A percentile compares a stretch with the other conserved stretches of the same genome.
These are phyloP conservation scores for Coemansia sp. DNA, from an alignment of 192 early-diverging fungal genomes.

Conservation along the genomic window DNA sequence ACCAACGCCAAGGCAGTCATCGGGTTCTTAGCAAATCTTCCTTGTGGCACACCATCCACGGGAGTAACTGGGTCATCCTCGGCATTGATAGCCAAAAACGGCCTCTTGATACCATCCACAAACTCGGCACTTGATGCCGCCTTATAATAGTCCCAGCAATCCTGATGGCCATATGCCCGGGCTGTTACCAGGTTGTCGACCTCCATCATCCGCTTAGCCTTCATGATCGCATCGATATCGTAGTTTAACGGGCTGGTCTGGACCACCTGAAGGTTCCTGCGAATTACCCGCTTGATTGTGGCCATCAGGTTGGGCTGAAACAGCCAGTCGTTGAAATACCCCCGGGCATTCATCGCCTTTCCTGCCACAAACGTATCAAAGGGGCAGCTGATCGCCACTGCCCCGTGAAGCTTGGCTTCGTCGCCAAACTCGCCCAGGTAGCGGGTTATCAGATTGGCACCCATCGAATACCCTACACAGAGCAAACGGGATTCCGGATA, in stretches of 20 bases:
- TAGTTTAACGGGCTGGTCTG: conserved; percentile 28
- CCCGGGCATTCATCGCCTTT: conserved; percentile 44
- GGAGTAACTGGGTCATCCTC: conserved; percentile 84
- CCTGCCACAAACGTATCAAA: conserved; percentile 64
- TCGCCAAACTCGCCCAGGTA: conserved; percentile 77
- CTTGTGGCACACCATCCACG: conserved; percentile 63
- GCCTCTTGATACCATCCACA: conserved; percentile 62
- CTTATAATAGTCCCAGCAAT: conserved; percentile 77
- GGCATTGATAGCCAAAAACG: conserved; percentile 76
- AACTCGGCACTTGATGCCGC: conserved; percentile 58
- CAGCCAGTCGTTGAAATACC: conserved; percentile 53
- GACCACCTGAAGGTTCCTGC: conserved; percentile 44
- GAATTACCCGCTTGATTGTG: conserved; percentile 53
- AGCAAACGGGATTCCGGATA: conserved; percentile 60
- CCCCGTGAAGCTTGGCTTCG: conserved; percentile 65
- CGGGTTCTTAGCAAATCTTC: conserved; percentile 73
- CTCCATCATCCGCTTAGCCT: conserved; percentile 63
- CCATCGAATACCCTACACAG: conserved; percentile 84
- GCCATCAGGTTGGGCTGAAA: conserved; percentile 62
- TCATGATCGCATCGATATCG: conserved; percentile 56
- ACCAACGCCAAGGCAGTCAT: conserved; percentile 74
- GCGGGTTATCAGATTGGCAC: conserved; percentile 88
- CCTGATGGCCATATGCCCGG: conserved; percentile 68
- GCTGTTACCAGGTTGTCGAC: conserved; percentile 77
- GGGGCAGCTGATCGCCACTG: conserved; percentile 79